Percentiles rank a stretch among this genome's conserved stretches.
These are phyloP conservation scores for Naganishia cerealis DNA, from an alignment of 1,284 basidiomycete species.

Conservation along the genomic window DNA sequence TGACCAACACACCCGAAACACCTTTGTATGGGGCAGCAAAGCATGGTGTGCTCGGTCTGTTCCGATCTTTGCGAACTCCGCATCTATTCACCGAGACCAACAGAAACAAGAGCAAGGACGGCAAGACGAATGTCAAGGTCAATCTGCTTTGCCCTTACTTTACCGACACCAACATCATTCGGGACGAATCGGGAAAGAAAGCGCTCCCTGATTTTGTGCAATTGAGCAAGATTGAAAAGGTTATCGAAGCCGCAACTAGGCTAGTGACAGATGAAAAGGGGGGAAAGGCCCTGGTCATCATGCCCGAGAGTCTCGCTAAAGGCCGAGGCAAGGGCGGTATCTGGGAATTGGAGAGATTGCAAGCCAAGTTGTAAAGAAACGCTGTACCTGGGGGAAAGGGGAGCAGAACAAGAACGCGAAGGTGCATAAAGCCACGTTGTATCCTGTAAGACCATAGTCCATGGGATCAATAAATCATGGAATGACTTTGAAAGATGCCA, in stretches of 20 bases:
- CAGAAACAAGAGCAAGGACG: slow-evolving; percentile 28
- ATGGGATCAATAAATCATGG: slow-evolving; percentile 8
- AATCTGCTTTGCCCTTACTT: slow-evolving; percentile 35
- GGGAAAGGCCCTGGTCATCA: slow-evolving; percentile 29
- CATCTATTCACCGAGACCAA: slow-evolving; percentile 21
- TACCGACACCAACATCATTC: slow-evolving; percentile 31
- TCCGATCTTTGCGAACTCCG: slow-evolving; percentile 32
- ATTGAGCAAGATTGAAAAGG: slow-evolving; percentile 31
- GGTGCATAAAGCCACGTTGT: not conserved
- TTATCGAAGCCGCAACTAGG: slow-evolving; percentile 31
- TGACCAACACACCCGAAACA: slow-evolving; percentile 29
- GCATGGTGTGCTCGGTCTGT: slow-evolving; percentile 34
- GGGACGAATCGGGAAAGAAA: slow-evolving; percentile 18
- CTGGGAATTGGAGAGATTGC: slow-evolving; percentile 24
- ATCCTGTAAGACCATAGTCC: not conserved
- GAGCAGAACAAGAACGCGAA: not conserved
- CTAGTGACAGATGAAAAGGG: slow-evolving; percentile 32
- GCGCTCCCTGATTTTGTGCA: slow-evolving; percentile 11
- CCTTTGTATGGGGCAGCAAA: slow-evolving; percentile 34
- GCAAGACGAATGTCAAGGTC: slow-evolving; percentile 27
- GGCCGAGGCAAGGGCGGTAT: slow-evolving; percentile 30
- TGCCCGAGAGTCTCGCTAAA: slow-evolving; percentile 26
- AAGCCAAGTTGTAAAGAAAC: slow-evolving; percentile 29
- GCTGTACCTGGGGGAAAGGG: not conserved
- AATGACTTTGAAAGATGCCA: slow-evolving; percentile 11